phyloP scores from a whole-genome alignment of 257 asterid genomes.

The Verbascum thapsus region DNA sequence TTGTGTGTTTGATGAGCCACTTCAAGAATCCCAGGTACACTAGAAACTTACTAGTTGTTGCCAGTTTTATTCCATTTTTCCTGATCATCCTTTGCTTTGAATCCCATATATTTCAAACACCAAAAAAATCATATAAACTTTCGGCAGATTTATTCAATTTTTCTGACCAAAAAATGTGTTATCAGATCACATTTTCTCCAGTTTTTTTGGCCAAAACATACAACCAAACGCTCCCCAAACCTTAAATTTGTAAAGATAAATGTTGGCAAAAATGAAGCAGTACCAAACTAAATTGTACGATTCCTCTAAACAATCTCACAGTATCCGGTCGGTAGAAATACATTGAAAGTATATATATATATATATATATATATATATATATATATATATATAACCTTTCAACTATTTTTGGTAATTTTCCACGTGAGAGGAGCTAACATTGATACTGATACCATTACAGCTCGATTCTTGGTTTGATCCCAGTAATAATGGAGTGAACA shows the following conservation, averaged over 20 bases:
- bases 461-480: constrained; percentile 93
- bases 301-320: background rate
- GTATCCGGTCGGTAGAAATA: too few relatives aligned
- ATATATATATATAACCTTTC: background rate
- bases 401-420: background rate
- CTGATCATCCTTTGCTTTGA: too few relatives aligned
- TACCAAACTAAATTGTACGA: constrained; percentile 3
- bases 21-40: constrained; percentile 71
- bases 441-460: constrained; percentile 53
- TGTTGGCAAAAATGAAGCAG: constrained; percentile 2
- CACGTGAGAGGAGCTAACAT: constrained; percentile 10
- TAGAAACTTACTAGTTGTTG: too few relatives aligned
- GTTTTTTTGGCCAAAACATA: too few relatives aligned
- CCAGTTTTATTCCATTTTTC: too few relatives aligned
- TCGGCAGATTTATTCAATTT: too few relatives aligned
- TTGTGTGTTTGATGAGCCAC: constrained; percentile 75
- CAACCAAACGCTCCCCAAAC: too few relatives aligned
- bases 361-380: background rate
- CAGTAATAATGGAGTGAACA: constrained; percentile 72
- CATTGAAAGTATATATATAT: too few relatives aligned
- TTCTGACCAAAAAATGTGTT: too few relatives aligned
- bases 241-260: background rate
- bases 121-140: too few relatives aligned
- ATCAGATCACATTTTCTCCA: too few relatives aligned
- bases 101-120: background rate